Conservation (phyloP, 176 grass and related monocot genomes). For the Cenchrus purpureus region DNA sequence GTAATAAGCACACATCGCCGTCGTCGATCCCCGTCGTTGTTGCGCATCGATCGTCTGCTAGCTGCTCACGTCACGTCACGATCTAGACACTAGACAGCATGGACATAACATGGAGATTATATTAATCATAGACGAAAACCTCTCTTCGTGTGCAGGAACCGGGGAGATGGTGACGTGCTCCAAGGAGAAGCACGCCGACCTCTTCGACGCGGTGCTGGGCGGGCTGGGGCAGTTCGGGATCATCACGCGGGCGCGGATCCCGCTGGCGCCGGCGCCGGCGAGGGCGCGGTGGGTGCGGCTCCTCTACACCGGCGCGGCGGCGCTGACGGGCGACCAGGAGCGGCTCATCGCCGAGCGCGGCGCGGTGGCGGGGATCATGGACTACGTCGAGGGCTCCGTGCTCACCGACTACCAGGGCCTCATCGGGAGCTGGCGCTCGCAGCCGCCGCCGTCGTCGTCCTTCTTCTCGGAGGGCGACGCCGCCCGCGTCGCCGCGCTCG, state of each 20-base stretch:
- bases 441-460: slow-evolving; percentile 5
- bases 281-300: slow-evolving; percentile 59
- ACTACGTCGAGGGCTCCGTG: slow-evolving; percentile 71
- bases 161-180: slow-evolving; percentile 67
- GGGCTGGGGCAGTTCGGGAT: slow-evolving; percentile 77
- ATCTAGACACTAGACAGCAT: background rate
- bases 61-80: too few relatives aligned
- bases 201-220: slow-evolving; percentile 71
- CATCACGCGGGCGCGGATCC: slow-evolving; percentile 70
- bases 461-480: slow-evolving; percentile 41
- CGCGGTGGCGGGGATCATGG: slow-evolving; percentile 45
- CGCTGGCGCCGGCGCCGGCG: slow-evolving; percentile 49
- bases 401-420: slow-evolving; percentile 34
- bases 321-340: slow-evolving; percentile 56
- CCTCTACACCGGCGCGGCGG: slow-evolving; percentile 45
- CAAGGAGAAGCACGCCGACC: slow-evolving; percentile 23
- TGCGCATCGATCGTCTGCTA: too few relatives aligned
- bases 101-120: too few relatives aligned
- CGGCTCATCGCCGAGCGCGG: slow-evolving; percentile 29
- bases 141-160: slow-evolving; percentile 5
- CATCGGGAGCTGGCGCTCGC: slow-evolving; percentile 52
- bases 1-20: background rate
- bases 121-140: too few relatives aligned
- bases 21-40: too few relatives aligned
- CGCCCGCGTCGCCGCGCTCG: slow-evolving; percentile 27